Conservation (phyloP, 2,329 filamentous ascomycete genomes). For the Alternaria metachromatica region DNA sequence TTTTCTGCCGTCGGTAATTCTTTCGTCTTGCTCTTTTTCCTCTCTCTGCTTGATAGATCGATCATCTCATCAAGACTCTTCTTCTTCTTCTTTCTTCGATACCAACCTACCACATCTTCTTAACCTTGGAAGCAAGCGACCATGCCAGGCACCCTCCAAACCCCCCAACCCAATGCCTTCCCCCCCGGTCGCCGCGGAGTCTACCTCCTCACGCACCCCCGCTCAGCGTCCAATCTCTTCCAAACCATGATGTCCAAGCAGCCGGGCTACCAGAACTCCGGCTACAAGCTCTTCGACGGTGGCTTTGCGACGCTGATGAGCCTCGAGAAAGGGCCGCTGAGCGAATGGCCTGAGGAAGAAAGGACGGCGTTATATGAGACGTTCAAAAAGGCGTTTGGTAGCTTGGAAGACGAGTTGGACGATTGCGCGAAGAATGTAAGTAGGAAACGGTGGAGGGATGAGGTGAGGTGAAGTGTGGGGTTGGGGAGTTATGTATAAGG, state of each 20-base stretch:
- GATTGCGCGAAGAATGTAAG: constrained; percentile 21
- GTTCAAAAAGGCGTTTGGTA: constrained; percentile 12
- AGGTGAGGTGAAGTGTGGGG: not conserved
- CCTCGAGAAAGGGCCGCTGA: constrained; percentile 12
- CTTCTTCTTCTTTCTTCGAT: no score
- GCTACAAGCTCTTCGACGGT: constrained; percentile 23
- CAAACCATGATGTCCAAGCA: constrained; percentile 29
- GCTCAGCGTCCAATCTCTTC: constrained; percentile 28
- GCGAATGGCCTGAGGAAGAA: constrained; percentile 15
- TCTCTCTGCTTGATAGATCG: not conserved
- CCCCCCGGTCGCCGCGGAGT: constrained; percentile 10
- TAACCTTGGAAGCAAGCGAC: not conserved
- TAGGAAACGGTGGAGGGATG: not conserved
- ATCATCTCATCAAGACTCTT: not conserved
- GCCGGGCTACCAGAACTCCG: constrained; percentile 18
- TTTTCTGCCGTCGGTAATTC: not conserved
- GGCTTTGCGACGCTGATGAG: constrained; percentile 4
- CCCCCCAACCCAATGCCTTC: not conserved
- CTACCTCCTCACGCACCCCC: constrained; percentile 25
- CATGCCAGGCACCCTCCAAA: constrained; percentile 17
- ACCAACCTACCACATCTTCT: not conserved
- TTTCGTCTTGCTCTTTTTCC: not conserved
- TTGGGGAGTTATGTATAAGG: not conserved
- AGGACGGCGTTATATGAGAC: constrained; percentile 5
- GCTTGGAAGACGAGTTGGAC: constrained; percentile 21